These are phyloP conservation scores for Sedum album DNA, from an alignment of 164 flowering plant genomes.

Conservation along the genomic window DNA sequence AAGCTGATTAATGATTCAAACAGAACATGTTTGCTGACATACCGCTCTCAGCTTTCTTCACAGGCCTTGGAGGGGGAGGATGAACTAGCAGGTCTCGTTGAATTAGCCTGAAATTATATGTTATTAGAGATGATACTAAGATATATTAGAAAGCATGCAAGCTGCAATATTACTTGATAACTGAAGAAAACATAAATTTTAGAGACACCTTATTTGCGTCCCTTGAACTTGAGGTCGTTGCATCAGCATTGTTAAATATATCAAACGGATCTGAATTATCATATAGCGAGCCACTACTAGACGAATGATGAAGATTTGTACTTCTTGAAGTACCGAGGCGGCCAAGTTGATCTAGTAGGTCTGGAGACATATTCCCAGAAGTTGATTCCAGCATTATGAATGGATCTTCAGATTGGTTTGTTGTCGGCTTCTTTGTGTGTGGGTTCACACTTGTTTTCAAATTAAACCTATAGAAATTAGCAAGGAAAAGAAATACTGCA, in stretches of 20 bases:
- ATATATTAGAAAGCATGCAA: background rate
- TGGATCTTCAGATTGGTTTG: conserved; percentile 27
- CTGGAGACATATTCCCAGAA: conserved; percentile 18
- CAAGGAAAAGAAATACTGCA: no score
- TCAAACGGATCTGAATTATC: conserved; percentile 47
- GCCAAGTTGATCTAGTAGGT: conserved; percentile 26
- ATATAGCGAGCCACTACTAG: conserved; percentile 30
- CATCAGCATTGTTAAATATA: conserved; percentile 30
- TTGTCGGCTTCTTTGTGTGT: conserved; percentile 16
- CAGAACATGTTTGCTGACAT: conserved; percentile 21
- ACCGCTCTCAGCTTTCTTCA: conserved; percentile 34
- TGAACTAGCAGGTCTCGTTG: conserved; percentile 49
- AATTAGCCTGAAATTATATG: conserved; percentile 47
- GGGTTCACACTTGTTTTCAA: conserved; percentile 10
- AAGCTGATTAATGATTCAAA: conserved; percentile 23
- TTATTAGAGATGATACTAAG: conserved; percentile 18
- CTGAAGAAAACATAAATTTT: no score
- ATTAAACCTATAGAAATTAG: conserved; percentile 17
- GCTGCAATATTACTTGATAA: background rate
- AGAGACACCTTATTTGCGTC: conserved; percentile 14
- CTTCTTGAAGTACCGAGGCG: conserved; percentile 29
- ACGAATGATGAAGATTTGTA: conserved; percentile 28
- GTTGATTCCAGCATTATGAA: conserved; percentile 32
- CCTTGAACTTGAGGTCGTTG: conserved; percentile 19
- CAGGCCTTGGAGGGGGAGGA: conserved; percentile 69